Evolutionary conservation across 2,329 filamentous ascomycete species (phyloP).

Genomic region (Paracoccidioides brasiliensis): DNA sequence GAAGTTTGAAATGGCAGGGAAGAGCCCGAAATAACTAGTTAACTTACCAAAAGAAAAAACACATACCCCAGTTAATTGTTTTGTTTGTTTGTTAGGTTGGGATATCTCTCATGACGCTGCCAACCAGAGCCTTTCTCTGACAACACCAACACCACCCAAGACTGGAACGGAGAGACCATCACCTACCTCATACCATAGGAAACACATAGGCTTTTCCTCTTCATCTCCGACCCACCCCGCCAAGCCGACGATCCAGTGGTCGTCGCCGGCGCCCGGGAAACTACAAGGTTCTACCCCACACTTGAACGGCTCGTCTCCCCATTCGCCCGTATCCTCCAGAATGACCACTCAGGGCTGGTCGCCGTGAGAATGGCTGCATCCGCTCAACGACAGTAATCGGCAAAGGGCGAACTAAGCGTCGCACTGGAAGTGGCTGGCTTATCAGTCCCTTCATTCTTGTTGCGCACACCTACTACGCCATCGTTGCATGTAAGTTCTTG

Average conservation of each 20-base stretch:
- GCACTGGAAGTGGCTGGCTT: conserved; percentile 17
- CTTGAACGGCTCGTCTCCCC: conserved; percentile 19
- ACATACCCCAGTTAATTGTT: neutral
- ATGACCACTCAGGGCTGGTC: conserved; percentile 29
- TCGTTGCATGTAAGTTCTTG: conserved; percentile 28
- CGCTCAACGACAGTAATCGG: conserved; percentile 14
- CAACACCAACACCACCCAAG: neutral
- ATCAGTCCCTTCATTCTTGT: conserved; percentile 21
- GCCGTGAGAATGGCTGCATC: conserved; percentile 17
- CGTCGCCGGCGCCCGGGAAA: conserved; percentile 25
- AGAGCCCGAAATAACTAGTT: neutral
- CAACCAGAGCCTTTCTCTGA: neutral
- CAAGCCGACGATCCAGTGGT: conserved; percentile 18
- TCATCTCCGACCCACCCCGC: conserved; percentile 18
- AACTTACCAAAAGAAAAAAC: neutral
- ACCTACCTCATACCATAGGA: conserved; percentile 19
- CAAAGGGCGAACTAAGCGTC: conserved; percentile 21
- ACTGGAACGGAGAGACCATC: conserved; percentile 2
- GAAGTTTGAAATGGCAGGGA: neutral
- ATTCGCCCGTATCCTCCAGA: conserved; percentile 21
- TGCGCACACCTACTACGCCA: conserved; percentile 30
- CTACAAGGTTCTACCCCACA: conserved; percentile 21
- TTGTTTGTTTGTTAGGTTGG: neutral
- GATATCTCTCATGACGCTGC: neutral
- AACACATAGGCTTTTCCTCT: conserved; percentile 21